These are phyloP conservation scores for Saccharomyces hybrid DNA, from an alignment of 1,139 yeast species.

Conservation along the genomic window DNA sequence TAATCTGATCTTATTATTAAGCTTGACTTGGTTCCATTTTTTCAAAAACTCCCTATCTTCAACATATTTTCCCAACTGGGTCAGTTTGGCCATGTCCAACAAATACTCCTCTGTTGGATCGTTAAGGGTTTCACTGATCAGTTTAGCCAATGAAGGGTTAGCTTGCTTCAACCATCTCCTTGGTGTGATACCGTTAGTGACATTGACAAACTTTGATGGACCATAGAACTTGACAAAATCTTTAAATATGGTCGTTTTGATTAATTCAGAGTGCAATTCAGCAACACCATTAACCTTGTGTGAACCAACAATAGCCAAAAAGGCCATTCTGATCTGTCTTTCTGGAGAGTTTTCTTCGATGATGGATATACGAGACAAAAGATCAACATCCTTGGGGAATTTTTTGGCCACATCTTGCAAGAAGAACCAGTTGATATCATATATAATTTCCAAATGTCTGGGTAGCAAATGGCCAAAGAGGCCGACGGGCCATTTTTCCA, in stretches of 20 bases:
- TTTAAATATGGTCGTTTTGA: constrained; percentile 80
- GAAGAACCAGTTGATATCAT: constrained; percentile 75
- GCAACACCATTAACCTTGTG: constrained; percentile 96
- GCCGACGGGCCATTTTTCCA: constrained; percentile 92
- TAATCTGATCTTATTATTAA: constrained; percentile 58
- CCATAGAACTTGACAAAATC: constrained; percentile 85
- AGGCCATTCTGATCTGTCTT: constrained; percentile 88
- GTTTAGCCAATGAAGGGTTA: constrained; percentile 66
- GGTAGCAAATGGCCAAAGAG: constrained; percentile 73
- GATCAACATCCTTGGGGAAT: constrained; percentile 65
- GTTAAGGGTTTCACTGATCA: constrained; percentile 58
- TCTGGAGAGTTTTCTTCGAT: constrained; percentile 68
- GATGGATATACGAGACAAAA: constrained; percentile 66
- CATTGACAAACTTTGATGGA: constrained; percentile 75
- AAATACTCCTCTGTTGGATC: constrained; percentile 60
- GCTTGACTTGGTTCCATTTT: constrained; percentile 67
- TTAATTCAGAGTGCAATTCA: constrained; percentile 85
- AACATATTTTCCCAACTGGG: constrained; percentile 56
- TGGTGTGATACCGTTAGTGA: constrained; percentile 93
- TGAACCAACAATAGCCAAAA: constrained; percentile 82
- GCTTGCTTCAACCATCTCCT: constrained; percentile 96
- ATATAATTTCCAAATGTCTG: constrained; percentile 84
- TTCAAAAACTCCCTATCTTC: constrained; percentile 62
- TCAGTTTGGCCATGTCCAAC: constrained; percentile 60
- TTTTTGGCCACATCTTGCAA: constrained; percentile 64